phyloP scores from a whole-genome alignment of 148 eudicot species.

The Rhododendron simsii region DNA sequence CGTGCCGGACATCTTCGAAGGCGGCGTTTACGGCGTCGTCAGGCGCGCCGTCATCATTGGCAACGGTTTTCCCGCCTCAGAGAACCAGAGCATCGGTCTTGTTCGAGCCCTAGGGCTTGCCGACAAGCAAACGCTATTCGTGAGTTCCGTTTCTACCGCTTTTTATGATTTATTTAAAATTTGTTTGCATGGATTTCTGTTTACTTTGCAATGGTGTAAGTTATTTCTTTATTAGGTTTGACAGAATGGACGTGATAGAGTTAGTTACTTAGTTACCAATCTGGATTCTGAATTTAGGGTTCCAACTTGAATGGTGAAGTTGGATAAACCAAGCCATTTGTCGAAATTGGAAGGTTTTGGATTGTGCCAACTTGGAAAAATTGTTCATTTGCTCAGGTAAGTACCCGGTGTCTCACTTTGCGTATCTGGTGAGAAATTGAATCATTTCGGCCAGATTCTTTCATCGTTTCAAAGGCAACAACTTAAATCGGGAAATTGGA shows the following conservation, averaged over 20 bases:
- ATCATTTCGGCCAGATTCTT: not conserved
- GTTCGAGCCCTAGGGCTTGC: constrained; percentile 85
- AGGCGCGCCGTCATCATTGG: constrained; percentile 86
- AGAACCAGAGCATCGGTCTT: constrained; percentile 86
- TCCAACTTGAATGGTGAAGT: not conserved
- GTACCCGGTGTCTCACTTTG: not conserved
- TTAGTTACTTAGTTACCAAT: not conserved
- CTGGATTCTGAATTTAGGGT: not conserved
- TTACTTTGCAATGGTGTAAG: not conserved
- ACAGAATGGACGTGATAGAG: not conserved
- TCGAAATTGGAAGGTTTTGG: not conserved
- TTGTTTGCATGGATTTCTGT: not conserved
- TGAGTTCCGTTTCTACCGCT: constrained; percentile 21
- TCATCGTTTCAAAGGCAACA: not conserved
- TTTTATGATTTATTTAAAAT: not conserved
- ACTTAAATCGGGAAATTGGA: not conserved
- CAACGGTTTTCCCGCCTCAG: constrained; percentile 82
- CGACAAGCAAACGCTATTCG: constrained; percentile 73
- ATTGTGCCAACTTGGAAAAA: not conserved
- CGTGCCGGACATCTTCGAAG: constrained; percentile 81
- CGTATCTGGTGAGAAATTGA: not conserved
- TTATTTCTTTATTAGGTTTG: not conserved
- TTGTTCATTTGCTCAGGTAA: not conserved
- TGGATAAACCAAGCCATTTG: not conserved
- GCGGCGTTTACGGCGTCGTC: constrained; percentile 74